Conservation (phyloP, 1,284 basidiomycete species). For the Ceratobasidium sp. region DNA sequence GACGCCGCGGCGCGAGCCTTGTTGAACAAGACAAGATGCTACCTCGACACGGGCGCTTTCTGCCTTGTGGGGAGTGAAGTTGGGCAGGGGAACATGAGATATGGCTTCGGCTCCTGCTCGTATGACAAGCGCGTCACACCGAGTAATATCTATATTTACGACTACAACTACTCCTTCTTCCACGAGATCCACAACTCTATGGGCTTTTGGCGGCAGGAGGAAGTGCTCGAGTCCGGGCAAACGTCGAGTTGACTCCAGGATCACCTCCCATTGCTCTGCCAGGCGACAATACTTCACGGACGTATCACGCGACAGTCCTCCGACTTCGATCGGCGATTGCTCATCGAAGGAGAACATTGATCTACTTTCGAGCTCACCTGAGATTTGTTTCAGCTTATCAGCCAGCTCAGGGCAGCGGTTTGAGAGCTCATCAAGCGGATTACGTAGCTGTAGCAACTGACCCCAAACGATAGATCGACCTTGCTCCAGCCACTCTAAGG, state of each 20-base stretch:
- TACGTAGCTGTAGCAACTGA: not conserved
- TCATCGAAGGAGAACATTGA: too few relatives aligned
- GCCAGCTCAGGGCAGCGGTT: too few relatives aligned
- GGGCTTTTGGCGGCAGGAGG: not conserved
- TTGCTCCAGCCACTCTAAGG: not conserved
- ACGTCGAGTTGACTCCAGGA: not conserved
- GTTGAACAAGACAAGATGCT: not conserved
- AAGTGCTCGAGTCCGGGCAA: not conserved
- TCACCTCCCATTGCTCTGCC: not conserved
- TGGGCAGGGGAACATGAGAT: not conserved
- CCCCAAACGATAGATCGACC: not conserved
- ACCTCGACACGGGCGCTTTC: not conserved
- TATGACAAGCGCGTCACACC: not conserved
- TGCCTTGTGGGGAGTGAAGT: not conserved
- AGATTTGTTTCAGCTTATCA: too few relatives aligned
- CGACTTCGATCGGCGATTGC: too few relatives aligned
- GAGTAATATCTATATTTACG: not conserved
- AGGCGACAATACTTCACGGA: not conserved
- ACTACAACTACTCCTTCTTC: not conserved
- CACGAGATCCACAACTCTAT: not conserved
- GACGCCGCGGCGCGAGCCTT: too few relatives aligned
- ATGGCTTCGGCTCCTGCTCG: not conserved
- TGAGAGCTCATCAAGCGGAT: not conserved
- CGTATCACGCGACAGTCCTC: too few relatives aligned
- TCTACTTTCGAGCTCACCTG: too few relatives aligned